phyloP scores from a whole-genome alignment of 23 red algal species.

The Gracilaria caudata region DNA sequence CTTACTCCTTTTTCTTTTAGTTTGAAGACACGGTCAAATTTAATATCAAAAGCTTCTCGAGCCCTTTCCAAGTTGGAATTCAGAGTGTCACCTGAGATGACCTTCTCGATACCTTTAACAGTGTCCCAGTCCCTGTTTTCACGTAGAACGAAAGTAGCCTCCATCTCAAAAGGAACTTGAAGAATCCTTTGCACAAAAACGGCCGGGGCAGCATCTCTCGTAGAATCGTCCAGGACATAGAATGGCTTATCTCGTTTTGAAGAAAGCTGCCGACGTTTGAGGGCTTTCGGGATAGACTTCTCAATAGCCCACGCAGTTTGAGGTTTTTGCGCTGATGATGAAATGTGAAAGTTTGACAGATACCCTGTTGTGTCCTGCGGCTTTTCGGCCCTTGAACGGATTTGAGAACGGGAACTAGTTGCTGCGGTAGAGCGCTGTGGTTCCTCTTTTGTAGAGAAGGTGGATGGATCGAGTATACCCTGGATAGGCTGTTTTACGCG shows the following conservation, averaged over 20 bases:
- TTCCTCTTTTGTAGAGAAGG: not conserved
- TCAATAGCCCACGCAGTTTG: constrained; percentile 59
- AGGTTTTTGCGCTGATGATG: not conserved
- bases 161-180: constrained; percentile 73
- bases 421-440: not conserved
- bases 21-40: constrained; percentile 60
- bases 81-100: constrained; percentile 22
- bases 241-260: not conserved
- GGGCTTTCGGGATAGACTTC: constrained; percentile 23
- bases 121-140: constrained; percentile 22
- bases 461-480: constrained; percentile 13
- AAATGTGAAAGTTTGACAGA: constrained; percentile 43
- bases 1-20: constrained; percentile 46
- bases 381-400: constrained; percentile 39
- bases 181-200: constrained; percentile 75
- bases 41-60: constrained; percentile 44
- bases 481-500: constrained; percentile 29
- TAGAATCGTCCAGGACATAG: constrained; percentile 34
- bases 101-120: constrained; percentile 24
- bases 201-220: not conserved
- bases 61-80: constrained; percentile 18
- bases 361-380: not conserved
- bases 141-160: constrained; percentile 56
- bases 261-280: constrained; percentile 12
- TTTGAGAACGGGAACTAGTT: constrained; percentile 30